Evolutionary conservation across 2,329 filamentous ascomycete genomes (phyloP).

Genomic region (Teratosphaeria destructans): DNA sequence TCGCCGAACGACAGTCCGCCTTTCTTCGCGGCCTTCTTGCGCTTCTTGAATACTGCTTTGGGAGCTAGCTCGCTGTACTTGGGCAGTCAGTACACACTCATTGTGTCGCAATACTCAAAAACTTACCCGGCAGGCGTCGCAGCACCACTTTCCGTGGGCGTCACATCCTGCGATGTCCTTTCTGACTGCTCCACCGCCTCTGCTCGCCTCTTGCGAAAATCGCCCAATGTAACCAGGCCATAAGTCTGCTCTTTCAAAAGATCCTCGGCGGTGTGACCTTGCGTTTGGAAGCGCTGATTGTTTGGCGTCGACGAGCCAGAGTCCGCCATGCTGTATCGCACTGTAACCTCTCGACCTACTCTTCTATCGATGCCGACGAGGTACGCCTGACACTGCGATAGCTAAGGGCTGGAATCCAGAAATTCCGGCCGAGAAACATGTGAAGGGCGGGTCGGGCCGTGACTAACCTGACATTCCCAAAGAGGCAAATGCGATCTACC

Average conservation of each 20-base stretch:
- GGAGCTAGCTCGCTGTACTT: slow-evolving; percentile 47
- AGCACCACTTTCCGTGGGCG: slow-evolving; percentile 45
- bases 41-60: slow-evolving; percentile 47
- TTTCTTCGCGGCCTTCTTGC: slow-evolving; percentile 42
- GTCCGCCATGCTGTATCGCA: slow-evolving; percentile 4
- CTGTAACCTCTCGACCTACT: neutral
- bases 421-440: neutral
- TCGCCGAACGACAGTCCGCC: slow-evolving; percentile 58
- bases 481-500: neutral
- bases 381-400: neutral
- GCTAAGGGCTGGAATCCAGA: neutral
- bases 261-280: slow-evolving; percentile 68
- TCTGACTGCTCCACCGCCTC: slow-evolving; percentile 79
- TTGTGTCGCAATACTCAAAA: neutral
- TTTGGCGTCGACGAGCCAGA: slow-evolving; percentile 8
- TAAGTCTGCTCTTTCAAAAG: slow-evolving; percentile 77
- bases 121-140: slow-evolving; percentile 51
- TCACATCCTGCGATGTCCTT: slow-evolving; percentile 51
- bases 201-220: slow-evolving; percentile 91
- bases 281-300: slow-evolving; percentile 57
- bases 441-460: neutral
- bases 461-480: neutral
- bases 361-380: neutral
- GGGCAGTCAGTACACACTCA: slow-evolving; percentile 38
- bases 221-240: slow-evolving; percentile 80